A percentile compares a stretch with the other conserved stretches of the same genome.
Conservation (phyloP, 192 early-diverging fungal genomes). For the Glomus cerebriforme region DNA sequence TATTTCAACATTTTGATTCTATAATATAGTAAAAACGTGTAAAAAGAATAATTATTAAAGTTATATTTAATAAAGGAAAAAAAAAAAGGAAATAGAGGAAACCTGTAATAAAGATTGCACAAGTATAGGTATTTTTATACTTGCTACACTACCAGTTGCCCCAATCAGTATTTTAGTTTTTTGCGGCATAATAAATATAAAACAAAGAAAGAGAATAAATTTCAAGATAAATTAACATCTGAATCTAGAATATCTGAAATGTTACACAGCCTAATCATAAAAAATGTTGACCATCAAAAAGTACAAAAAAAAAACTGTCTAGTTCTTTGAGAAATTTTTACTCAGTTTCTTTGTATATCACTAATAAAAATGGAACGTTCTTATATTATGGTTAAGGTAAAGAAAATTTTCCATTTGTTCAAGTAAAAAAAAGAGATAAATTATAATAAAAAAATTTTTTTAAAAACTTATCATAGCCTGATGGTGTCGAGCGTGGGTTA, state of each 20-base stretch:
- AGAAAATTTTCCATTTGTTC: not conserved
- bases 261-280: no score
- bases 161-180: slow-evolving; percentile 59
- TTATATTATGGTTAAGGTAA: slow-evolving; percentile 61
- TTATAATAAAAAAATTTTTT: no score
- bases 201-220: no score
- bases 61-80: not conserved
- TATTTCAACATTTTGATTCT: slow-evolving; percentile 61
- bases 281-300: no score
- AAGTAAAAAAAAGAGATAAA: not conserved
- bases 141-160: slow-evolving; percentile 88
- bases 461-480: slow-evolving; percentile 20
- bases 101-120: slow-evolving; percentile 55
- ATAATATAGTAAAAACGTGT: slow-evolving; percentile 1
- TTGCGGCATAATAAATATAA: not conserved
- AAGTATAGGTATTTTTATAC: slow-evolving; percentile 83
- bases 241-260: no score
- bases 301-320: no score
- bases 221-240: no score
- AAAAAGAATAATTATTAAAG: not conserved
- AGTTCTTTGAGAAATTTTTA: no score
- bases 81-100: not conserved
- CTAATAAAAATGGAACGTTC: slow-evolving; percentile 45
- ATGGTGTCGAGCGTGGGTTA: slow-evolving; percentile 76
- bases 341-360: no score